Evolutionary conservation across 495 filamentous ascomycete genomes (phyloP).

Genomic region (Monascus purpureus): DNA sequence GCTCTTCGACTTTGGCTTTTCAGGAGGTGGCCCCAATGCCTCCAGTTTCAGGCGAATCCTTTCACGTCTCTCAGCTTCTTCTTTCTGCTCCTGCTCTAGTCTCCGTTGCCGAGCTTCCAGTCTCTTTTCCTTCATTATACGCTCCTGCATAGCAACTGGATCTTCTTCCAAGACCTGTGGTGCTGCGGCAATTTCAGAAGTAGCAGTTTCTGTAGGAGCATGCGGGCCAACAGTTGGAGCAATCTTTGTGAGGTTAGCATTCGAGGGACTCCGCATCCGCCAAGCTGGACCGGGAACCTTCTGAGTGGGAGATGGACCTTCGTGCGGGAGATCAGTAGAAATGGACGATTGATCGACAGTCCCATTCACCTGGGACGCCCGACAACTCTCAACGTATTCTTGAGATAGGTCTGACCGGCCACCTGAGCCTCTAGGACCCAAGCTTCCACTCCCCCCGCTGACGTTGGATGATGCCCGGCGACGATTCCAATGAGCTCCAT

Average conservation of each 20-base stretch:
- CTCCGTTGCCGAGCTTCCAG: constrained; percentile 65
- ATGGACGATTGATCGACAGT: constrained; percentile 19
- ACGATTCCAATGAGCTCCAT: constrained; percentile 53
- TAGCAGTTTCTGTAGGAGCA: constrained; percentile 13
- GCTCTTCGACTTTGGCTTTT: constrained; percentile 35
- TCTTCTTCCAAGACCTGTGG: constrained; percentile 37
- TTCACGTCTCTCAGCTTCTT: constrained; percentile 67
- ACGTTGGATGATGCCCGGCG: constrained; percentile 88
- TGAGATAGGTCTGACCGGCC: constrained; percentile 32
- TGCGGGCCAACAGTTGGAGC: constrained; percentile 27
- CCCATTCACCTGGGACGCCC: constrained; percentile 33
- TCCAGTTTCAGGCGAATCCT: constrained; percentile 75
- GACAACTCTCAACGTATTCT: constrained; percentile 28
- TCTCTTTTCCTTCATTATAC: constrained; percentile 71
- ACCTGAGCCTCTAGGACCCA: constrained; percentile 44
- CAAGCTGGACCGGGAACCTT: constrained; percentile 19
- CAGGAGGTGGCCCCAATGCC: constrained; percentile 53
- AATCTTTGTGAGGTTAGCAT: constrained; percentile 12
- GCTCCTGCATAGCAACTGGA: constrained; percentile 55
- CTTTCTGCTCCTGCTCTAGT: constrained; percentile 65
- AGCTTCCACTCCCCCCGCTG: constrained; percentile 74
- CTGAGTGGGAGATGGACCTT: constrained; percentile 14
- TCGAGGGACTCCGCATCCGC: constrained; percentile 36
- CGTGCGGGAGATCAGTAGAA: constrained; percentile 12
- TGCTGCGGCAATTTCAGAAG: constrained; percentile 14